Evolutionary conservation across 257 asterid species (phyloP).

Genomic region (Penstemon newberryi): DNA sequence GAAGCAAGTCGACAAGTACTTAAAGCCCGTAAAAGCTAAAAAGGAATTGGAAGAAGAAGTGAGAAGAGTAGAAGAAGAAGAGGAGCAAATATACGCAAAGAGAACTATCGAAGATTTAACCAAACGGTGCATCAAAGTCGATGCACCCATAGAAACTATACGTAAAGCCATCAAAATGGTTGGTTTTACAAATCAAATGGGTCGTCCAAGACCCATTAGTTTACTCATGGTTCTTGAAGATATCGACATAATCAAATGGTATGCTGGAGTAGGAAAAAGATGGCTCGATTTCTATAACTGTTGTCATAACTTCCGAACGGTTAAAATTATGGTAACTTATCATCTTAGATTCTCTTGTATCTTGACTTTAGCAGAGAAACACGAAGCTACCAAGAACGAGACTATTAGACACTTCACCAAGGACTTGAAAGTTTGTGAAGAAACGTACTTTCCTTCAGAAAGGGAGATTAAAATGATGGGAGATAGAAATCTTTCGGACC

Average conservation of each 20-base stretch:
- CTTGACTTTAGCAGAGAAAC: constrained; percentile 84
- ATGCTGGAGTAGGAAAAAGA: constrained; percentile 86
- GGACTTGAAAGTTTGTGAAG: constrained; percentile 62
- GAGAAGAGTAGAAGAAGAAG: constrained; percentile 61
- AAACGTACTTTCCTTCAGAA: constrained; percentile 72
- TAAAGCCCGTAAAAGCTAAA: constrained; percentile 70
- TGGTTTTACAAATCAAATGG: constrained; percentile 87
- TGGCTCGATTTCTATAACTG: constrained; percentile 86
- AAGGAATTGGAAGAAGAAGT: constrained; percentile 57
- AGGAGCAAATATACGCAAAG: constrained; percentile 61
- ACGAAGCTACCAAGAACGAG: constrained; percentile 77
- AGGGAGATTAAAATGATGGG: constrained; percentile 81
- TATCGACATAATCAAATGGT: constrained; percentile 79
- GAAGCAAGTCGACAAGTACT: constrained; percentile 62
- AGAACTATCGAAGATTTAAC: constrained; percentile 73
- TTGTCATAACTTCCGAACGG: constrained; percentile 76
- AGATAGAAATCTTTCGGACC: constrained; percentile 63
- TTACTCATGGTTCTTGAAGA: constrained; percentile 81
- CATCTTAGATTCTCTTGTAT: constrained; percentile 89
- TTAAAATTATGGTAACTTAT: constrained; percentile 63
- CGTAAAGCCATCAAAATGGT: constrained; percentile 59
- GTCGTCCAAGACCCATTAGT: constrained; percentile 87
- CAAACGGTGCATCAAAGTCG: constrained; percentile 62
- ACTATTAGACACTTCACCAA: constrained; percentile 73
- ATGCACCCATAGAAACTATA: constrained; percentile 71